Conservation (phyloP, 2,329 filamentous ascomycete species). For the Polytolypa hystricis region DNA sequence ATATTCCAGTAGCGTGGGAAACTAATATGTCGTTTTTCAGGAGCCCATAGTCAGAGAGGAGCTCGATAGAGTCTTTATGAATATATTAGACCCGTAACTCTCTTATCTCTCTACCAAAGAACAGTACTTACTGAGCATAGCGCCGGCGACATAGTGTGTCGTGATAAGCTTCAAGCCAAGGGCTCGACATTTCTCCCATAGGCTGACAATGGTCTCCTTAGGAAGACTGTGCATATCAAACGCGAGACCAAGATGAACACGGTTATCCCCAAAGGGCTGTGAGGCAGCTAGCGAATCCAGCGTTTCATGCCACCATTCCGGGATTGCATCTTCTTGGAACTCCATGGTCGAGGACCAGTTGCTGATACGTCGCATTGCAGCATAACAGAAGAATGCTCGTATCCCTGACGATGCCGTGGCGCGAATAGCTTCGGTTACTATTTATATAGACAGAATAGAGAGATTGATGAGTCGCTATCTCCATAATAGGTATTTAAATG, state of each 20-base stretch:
- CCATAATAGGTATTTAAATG: too few relatives aligned
- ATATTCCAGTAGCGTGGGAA: conserved; percentile 16
- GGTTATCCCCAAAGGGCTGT: conserved; percentile 16
- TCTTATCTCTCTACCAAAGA: not conserved
- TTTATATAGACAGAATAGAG: too few relatives aligned
- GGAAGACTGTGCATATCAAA: conserved; percentile 20
- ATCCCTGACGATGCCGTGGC: conserved; percentile 20
- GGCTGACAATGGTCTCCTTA: conserved; percentile 14
- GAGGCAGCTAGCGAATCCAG: conserved; percentile 12
- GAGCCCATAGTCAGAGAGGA: conserved; percentile 13
- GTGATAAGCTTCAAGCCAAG: conserved; percentile 18
- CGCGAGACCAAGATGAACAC: conserved; percentile 19
- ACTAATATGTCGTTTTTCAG: conserved; percentile 15
- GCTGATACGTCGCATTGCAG: conserved; percentile 13
- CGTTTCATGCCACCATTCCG: conserved; percentile 17
- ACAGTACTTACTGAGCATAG: not conserved
- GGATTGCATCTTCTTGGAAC: conserved; percentile 11
- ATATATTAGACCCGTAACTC: too few relatives aligned
- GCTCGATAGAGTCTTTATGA: too few relatives aligned
- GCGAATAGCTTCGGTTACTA: conserved; percentile 10
- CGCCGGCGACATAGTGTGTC: conserved; percentile 16
- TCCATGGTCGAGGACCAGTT: conserved; percentile 15
- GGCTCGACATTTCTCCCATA: conserved; percentile 12
- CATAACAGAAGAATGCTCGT: conserved; percentile 20
- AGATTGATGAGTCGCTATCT: too few relatives aligned